Evolutionary conservation across 2,329 filamentous ascomycete genomes (phyloP).

Genomic region (Neoscytalidium dimidiatum): DNA sequence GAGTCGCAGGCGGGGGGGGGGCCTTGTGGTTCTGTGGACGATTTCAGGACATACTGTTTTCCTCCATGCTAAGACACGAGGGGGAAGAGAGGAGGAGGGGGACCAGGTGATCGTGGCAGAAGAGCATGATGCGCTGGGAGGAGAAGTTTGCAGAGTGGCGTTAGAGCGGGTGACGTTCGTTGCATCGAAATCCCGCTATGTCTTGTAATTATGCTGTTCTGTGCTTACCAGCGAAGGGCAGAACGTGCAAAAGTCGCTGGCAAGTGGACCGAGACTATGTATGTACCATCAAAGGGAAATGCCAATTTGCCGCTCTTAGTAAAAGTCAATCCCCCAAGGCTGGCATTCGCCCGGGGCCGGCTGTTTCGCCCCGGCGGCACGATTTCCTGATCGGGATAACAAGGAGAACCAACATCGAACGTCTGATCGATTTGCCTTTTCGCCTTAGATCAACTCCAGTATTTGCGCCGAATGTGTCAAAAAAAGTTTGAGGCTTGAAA

Average conservation of each 20-base stretch:
- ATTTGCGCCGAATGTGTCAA: not conserved
- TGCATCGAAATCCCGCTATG: too few relatives aligned
- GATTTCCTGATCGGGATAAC: not conserved
- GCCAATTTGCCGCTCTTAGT: too few relatives aligned
- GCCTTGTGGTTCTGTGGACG: constrained; percentile 46
- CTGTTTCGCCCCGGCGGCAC: not conserved
- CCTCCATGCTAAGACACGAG: not conserved
- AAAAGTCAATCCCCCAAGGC: too few relatives aligned
- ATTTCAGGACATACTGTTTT: constrained; percentile 25
- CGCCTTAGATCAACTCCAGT: not conserved
- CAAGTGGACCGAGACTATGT: too few relatives aligned
- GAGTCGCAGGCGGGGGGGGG: constrained; percentile 48
- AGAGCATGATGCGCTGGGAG: too few relatives aligned
- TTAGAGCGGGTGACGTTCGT: too few relatives aligned
- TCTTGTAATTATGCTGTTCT: too few relatives aligned
- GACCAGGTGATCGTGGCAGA: too few relatives aligned
- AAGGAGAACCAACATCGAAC: not conserved
- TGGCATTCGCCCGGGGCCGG: too few relatives aligned
- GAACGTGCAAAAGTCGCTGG: too few relatives aligned
- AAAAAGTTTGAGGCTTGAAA: not conserved
- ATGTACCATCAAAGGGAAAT: too few relatives aligned
- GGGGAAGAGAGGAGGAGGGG: not conserved
- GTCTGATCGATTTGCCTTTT: not conserved
- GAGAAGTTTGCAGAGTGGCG: not conserved
- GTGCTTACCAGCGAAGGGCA: too few relatives aligned